Evolutionary conservation across 2,329 filamentous ascomycete genomes (phyloP).

Genomic region (Westerdykella sp.): DNA sequence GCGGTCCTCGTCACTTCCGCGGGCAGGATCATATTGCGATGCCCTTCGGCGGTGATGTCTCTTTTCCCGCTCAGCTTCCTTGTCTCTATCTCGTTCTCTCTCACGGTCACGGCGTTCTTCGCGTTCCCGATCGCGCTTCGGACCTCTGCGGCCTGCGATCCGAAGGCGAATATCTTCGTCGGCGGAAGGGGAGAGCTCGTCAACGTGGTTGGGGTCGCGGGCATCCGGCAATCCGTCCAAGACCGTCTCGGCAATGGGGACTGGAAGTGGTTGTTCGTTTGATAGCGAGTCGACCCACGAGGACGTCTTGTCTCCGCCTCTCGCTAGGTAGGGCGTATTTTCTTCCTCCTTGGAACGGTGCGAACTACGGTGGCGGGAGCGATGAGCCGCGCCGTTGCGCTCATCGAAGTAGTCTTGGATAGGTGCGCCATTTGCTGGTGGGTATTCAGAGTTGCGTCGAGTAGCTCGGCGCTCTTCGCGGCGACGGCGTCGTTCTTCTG

Average conservation of each 20-base stretch:
- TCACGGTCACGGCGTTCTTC: conserved; percentile 13
- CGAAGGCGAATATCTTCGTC: conserved; percentile 37
- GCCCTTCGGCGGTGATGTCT: conserved; percentile 22
- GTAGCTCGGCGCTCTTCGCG: conserved; percentile 40
- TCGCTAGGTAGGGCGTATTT: conserved; percentile 31
- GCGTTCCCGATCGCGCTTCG: conserved; percentile 27
- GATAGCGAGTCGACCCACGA: conserved; percentile 46
- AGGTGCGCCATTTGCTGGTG: conserved; percentile 31
- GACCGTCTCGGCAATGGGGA: conserved; percentile 43
- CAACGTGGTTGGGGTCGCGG: conserved; percentile 16
- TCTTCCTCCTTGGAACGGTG: conserved; percentile 22
- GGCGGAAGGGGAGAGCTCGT: conserved; percentile 32
- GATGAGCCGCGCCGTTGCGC: conserved; percentile 31
- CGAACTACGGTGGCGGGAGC: conserved; percentile 24
- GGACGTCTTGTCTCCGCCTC: conserved; percentile 44
- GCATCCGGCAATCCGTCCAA: conserved; percentile 35
- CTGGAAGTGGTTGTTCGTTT: conserved; percentile 42
- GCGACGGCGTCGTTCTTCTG: conserved; percentile 34
- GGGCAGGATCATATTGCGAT: conserved; percentile 18
- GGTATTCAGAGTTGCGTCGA: conserved; percentile 35
- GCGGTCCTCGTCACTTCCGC: conserved; percentile 15
- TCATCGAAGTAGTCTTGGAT: conserved; percentile 42
- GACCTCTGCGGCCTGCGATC: conserved; percentile 26
- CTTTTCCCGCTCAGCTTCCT: conserved; percentile 21
- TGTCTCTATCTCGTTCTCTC: conserved; percentile 13